Conservation (phyloP, 345 rosid genomes). For the Eucalyptus leucophloia region DNA sequence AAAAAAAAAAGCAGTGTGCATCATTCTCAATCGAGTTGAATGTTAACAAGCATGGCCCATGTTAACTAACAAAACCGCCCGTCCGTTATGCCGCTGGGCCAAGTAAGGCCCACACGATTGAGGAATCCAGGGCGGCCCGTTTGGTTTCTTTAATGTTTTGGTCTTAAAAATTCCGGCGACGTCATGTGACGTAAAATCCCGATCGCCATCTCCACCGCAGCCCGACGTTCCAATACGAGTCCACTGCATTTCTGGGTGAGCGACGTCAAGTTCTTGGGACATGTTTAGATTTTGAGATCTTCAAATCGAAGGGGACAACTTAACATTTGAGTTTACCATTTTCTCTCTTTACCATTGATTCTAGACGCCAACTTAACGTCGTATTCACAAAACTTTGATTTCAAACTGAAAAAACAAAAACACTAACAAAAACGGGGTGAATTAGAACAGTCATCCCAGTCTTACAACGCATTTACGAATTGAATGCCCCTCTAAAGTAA, state of each 20-base stretch:
- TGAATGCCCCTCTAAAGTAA: not conserved
- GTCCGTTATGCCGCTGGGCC: not conserved
- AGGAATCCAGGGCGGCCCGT: not conserved
- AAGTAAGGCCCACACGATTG: not conserved
- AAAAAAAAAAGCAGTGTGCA: not conserved
- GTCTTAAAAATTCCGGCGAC: not conserved
- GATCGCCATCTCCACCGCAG: not conserved
- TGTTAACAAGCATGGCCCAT: not conserved
- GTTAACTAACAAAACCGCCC: not conserved
- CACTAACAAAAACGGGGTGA: fast-evolving
- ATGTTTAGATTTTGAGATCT: not conserved
- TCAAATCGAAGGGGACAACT: not conserved
- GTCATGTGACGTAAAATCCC: not conserved
- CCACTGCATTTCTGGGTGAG: not conserved
- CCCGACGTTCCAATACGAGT: not conserved
- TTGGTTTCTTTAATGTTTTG: not conserved
- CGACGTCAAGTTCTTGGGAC: not conserved
- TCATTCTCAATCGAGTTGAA: not conserved
- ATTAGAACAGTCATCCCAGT: not conserved
- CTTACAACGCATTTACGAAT: not conserved
- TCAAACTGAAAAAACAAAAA: not conserved
- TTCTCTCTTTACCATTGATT: fast-evolving
- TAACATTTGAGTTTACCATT: not conserved
- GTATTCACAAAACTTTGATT: not conserved
- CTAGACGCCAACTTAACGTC: fast-evolving